Evolutionary conservation across 805 yeast species (phyloP), one percentile per base, ranked within the genome.

Genomic region (Pichia cephalocereana): DNA sequence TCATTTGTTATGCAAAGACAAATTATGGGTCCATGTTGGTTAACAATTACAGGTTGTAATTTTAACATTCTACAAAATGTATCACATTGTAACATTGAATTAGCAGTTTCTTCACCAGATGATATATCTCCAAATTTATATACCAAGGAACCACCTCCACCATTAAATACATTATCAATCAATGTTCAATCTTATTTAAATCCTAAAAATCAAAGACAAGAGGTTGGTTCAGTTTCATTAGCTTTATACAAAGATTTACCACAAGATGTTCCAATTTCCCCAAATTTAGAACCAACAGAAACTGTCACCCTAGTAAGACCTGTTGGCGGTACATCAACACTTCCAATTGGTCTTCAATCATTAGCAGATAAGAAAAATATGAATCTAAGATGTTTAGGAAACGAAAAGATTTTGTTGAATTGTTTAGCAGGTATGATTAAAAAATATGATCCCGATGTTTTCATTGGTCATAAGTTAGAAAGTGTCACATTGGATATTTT

Each of bases 1-100:
- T 74, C 86, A 12, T 88, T 93, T 65, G 93, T 88, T 11, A 58
- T 90, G 27, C 87, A 83, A 63, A 74, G 86, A 56, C 82, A 83
- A 56, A 74, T 93, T 41, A 90, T 88, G 96, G 99, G 99, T 10
- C 99, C 99, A 4, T 89, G 98, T 63, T 93, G 99, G 99, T 70
- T 93, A 46, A 84, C 84, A 44, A 72, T 93, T 46, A 70, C 74
- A 40, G 74, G 77, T 45, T 83, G 82, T 44, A 80, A 82, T 52
- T 83, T 85, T 56, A 61, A 64, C 26, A 63, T 77, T 0, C 64
- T 82, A 39, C 75, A 72, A 46, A 83, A 81, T 58, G 74, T 85
- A 2, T 82, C 96, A 0, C 91, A 90, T 67, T 86, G 95, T 66
- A 77, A 77, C 48, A 73, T 86, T n/a, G 96, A 88, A 58, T 78